phyloP scores from a whole-genome alignment of 2,329 filamentous ascomycete genomes.

The Colletotrichum acutatum region DNA sequence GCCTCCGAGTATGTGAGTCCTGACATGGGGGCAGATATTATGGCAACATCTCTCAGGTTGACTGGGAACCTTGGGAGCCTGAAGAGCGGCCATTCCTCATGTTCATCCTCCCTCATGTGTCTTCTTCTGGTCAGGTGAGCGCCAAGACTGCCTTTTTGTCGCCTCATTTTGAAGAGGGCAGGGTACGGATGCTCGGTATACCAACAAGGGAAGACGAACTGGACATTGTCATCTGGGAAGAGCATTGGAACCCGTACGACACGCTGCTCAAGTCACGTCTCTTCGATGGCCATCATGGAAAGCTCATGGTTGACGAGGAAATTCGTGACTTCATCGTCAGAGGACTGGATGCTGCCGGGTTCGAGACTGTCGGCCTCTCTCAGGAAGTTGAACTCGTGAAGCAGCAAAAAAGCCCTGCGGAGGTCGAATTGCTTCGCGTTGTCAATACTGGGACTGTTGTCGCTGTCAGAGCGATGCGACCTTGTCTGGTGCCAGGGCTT shows the following conservation, averaged over 20 bases:
- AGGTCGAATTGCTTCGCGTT: slow-evolving; percentile 67
- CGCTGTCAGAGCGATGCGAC: slow-evolving; percentile 66
- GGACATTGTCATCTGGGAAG: slow-evolving; percentile 69
- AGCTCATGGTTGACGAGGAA: slow-evolving; percentile 74
- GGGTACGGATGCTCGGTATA: slow-evolving; percentile 68
- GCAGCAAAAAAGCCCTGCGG: slow-evolving; percentile 66
- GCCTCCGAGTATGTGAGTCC: too few species aligned
- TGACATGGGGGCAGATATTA: slow-evolving; percentile 56
- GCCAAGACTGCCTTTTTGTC: slow-evolving; percentile 69
- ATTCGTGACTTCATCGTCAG: slow-evolving; percentile 72
- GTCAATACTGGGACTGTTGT: slow-evolving; percentile 74
- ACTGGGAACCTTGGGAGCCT: slow-evolving; percentile 75
- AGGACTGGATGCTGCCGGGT: slow-evolving; percentile 63
- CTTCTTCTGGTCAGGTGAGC: slow-evolving; percentile 50
- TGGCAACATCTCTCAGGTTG: slow-evolving; percentile 68
- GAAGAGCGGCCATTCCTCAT: slow-evolving; percentile 73
- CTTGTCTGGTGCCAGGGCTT: slow-evolving; percentile 65
- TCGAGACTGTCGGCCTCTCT: slow-evolving; percentile 64
- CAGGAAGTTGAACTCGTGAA: slow-evolving; percentile 67
- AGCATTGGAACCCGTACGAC: slow-evolving; percentile 72
- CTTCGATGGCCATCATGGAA: slow-evolving; percentile 46
- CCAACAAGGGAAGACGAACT: slow-evolving; percentile 61
- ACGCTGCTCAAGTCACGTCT: slow-evolving; percentile 60
- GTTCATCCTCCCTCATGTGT: slow-evolving; percentile 62
- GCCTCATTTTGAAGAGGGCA: slow-evolving; percentile 69